Evolutionary conservation across 2,329 filamentous ascomycete species (phyloP), one percentile per base, ranked within the genome.

Genomic region (Penicillium brasilianum): DNA sequence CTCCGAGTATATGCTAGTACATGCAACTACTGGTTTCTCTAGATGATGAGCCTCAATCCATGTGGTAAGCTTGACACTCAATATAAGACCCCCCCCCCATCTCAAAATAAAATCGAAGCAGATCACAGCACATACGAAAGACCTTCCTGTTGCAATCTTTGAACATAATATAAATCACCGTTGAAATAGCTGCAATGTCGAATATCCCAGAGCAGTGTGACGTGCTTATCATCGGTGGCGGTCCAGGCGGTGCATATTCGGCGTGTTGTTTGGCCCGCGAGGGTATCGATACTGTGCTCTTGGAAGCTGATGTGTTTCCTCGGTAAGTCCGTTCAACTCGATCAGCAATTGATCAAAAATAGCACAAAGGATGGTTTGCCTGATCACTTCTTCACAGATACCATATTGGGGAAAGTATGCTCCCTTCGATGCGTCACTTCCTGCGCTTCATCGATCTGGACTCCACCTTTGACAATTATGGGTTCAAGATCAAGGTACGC

Each of bases 211-310:
- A 41, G n/a, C 16, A 51, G 4, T 73, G 68, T 49, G 74, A 72
- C 6, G 80, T 82, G 0, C 71, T 82, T 1, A 77, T 83, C 7
- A 64, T 82, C 1, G 81, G 81, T 5, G 80, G 78, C 22, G 81
- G 81, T 4, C 81, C 81, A 6, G 79, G 67, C 0, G 81, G 82
- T 2, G 83, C 82, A 0, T 83, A 81, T 57, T 61, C 79, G 1
- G 80, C 82, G 5, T 63, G 75, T 0, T 76, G 67, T 0, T 68
- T 84, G 6, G 80, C 81, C 1, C 76, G 80, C 0, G 81, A 84
- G 63, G 80, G 78, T 2, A 66, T 83, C 13, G 77, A 82, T 51
- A 68, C 70, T 11, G 79, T 83, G 3, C 43, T 83, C 0, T 66
- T 84, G 4, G 82, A 83, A 59, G 76, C 76, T 1, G 80, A 83